Conservation (phyloP, 2,329 filamentous ascomycete species). For the Pestalotiopsis sp. region DNA sequence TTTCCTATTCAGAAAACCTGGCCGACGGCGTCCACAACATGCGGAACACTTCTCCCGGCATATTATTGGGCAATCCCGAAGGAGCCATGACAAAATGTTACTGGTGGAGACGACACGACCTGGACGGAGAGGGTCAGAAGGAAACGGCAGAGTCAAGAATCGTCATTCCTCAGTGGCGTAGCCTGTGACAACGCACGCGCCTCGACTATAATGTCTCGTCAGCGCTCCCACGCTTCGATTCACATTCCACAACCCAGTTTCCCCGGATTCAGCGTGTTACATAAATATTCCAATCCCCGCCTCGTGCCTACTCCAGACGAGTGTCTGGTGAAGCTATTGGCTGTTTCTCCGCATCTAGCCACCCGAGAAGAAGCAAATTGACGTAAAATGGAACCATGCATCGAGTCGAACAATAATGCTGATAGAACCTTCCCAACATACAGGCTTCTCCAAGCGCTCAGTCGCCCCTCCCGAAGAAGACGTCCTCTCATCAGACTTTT, state of each 20-base stretch:
- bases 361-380: not conserved
- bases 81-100: not conserved
- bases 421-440: constrained; percentile 28
- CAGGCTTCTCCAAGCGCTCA: constrained; percentile 29
- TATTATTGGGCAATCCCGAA: not conserved
- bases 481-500: constrained; percentile 23
- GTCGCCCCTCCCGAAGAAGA: constrained; percentile 21
- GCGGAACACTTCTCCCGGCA: not conserved
- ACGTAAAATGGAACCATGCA: constrained; percentile 29
- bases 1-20: not conserved
- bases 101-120: not conserved
- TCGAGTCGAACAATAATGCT: constrained; percentile 28
- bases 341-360: not conserved
- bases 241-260: constrained; percentile 21
- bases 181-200: constrained; percentile 32
- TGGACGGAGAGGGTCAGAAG: not conserved
- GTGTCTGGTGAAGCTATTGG: constrained; percentile 15
- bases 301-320: not conserved
- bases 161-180: constrained; percentile 29
- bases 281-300: constrained; percentile 24
- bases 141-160: constrained; percentile 18
- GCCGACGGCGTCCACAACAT: not conserved
- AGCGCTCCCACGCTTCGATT: not conserved
- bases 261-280: constrained; percentile 18
- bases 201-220: constrained; percentile 11